These are phyloP conservation scores for Dothideomycetidae sp. DNA, from an alignment of 2,329 filamentous ascomycete species.

Conservation along the genomic window DNA sequence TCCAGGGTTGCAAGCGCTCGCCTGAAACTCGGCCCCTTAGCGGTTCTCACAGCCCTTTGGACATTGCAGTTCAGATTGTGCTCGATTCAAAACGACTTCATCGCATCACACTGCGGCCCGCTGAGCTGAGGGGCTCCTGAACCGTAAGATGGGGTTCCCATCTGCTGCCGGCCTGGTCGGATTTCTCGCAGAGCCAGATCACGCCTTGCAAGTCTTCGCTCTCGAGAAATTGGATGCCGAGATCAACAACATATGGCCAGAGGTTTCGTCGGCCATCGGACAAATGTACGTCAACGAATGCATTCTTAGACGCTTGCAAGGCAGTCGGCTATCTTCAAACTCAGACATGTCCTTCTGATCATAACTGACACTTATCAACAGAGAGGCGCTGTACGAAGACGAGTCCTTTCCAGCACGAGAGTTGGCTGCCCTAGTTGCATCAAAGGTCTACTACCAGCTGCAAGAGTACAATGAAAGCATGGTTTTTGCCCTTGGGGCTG, in stretches of 20 bases:
- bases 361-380: constrained; percentile 30
- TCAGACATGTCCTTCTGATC: too few relatives aligned
- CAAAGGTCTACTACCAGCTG: constrained; percentile 97
- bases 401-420: constrained; percentile 86
- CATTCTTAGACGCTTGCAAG: too few relatives aligned
- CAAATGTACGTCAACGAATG: constrained; percentile 59
- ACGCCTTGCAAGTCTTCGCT: constrained; percentile 87
- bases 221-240: constrained; percentile 90
- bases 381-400: constrained; percentile 95
- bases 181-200: constrained; percentile 88
- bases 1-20: too few relatives aligned
- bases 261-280: constrained; percentile 81
- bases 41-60: too few relatives aligned
- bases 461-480: constrained; percentile 99
- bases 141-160: constrained; percentile 72
- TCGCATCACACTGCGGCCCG: too few relatives aligned
- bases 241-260: constrained; percentile 94
- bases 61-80: too few relatives aligned
- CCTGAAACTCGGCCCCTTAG: too few relatives aligned
- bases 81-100: too few relatives aligned
- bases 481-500: constrained; percentile 89
- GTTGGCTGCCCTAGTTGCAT: constrained; percentile 82
- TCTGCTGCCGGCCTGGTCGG: constrained; percentile 90
- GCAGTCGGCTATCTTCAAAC: too few relatives aligned
- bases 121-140: too few relatives aligned